A percentile compares a stretch with the other conserved stretches of the same genome.
These are phyloP conservation scores for Moniliophthora roreri DNA, from an alignment of 1,284 basidiomycete genomes.

Conservation along the genomic window DNA sequence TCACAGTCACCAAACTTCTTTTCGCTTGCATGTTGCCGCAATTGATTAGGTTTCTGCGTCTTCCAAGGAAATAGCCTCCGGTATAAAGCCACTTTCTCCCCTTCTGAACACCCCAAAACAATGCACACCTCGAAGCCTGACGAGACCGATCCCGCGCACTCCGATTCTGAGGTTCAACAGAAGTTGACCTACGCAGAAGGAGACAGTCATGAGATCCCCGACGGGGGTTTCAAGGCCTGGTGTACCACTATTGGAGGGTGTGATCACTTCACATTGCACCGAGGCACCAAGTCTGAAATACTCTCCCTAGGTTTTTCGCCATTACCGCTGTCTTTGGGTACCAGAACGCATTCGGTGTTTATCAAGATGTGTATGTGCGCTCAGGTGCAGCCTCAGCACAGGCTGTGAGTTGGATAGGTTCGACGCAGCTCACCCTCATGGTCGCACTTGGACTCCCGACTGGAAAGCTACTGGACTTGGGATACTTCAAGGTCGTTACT, in stretches of 20 bases:
- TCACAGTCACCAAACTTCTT: too few species aligned
- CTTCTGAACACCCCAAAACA: too few species aligned
- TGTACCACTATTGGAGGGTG: background rate
- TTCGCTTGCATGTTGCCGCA: too few species aligned
- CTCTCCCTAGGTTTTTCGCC: background rate
- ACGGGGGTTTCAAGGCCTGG: slow-evolving; percentile 2
- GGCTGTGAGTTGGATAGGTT: slow-evolving; percentile 5
- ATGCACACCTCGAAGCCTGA: too few species aligned
- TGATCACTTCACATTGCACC: background rate
- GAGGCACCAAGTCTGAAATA: too few species aligned
- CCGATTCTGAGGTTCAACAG: too few species aligned
- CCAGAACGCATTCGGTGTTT: slow-evolving; percentile 2
- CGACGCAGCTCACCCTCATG: slow-evolving; percentile 3
- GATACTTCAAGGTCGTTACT: slow-evolving; percentile 3
- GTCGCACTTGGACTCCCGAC: slow-evolving; percentile 4
- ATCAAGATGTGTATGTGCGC: background rate
- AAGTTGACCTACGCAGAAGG: too few species aligned
- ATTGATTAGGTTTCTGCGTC: too few species aligned
- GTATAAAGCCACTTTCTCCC: too few species aligned
- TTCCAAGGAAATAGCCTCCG: too few species aligned
- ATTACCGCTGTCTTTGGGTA: background rate
- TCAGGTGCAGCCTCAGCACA: background rate
- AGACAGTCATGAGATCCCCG: background rate
- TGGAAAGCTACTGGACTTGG: slow-evolving; percentile 7
- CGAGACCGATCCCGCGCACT: too few species aligned